phyloP scores from a whole-genome alignment of 1,284 basidiomycete genomes.

The Calocybe gambosa region DNA sequence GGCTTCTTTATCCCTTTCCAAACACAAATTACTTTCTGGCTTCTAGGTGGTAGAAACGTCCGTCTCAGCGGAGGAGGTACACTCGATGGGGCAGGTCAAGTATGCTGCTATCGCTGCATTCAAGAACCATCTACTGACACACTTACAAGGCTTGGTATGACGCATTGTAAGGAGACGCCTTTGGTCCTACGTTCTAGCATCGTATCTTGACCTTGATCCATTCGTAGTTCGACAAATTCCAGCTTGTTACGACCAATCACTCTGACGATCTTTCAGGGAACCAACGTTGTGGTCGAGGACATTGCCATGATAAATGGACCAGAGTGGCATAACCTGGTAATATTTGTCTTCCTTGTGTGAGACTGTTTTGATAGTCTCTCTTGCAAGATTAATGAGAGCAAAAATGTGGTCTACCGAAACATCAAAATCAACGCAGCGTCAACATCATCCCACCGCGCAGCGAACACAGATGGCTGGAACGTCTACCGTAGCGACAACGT shows the following conservation, averaged over 20 bases:
- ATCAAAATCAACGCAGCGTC: slow-evolving; percentile 39
- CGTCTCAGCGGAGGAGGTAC: slow-evolving; percentile 53
- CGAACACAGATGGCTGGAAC: slow-evolving; percentile 63
- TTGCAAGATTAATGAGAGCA: slow-evolving; percentile 34
- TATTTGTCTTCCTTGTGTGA: slow-evolving; percentile 12
- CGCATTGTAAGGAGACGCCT: slow-evolving; percentile 35
- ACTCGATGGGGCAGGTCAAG: slow-evolving; percentile 55
- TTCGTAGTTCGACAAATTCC: slow-evolving; percentile 31
- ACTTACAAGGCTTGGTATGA: slow-evolving; percentile 46
- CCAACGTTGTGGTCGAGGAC: slow-evolving; percentile 48
- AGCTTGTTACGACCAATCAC: slow-evolving; percentile 56
- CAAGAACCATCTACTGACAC: neutral
- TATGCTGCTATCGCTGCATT: slow-evolving; percentile 15
- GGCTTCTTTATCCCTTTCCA: slow-evolving; percentile 52
- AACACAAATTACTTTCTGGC: slow-evolving; percentile 55
- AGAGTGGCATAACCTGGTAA: slow-evolving; percentile 47
- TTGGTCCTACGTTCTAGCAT: neutral
- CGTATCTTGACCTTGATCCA: neutral
- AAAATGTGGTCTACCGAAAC: slow-evolving; percentile 43
- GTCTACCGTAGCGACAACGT: slow-evolving; percentile 53
- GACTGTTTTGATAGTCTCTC: neutral
- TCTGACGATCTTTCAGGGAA: slow-evolving; percentile 52
- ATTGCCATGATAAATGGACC: slow-evolving; percentile 43
- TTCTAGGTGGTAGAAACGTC: slow-evolving; percentile 55
- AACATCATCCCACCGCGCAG: slow-evolving; percentile 35